Percentiles rank a stretch among this genome's conserved stretches.
These are phyloP conservation scores for Debaryomyces subglobosus DNA, from an alignment of 1,139 yeast species.

Conservation along the genomic window DNA sequence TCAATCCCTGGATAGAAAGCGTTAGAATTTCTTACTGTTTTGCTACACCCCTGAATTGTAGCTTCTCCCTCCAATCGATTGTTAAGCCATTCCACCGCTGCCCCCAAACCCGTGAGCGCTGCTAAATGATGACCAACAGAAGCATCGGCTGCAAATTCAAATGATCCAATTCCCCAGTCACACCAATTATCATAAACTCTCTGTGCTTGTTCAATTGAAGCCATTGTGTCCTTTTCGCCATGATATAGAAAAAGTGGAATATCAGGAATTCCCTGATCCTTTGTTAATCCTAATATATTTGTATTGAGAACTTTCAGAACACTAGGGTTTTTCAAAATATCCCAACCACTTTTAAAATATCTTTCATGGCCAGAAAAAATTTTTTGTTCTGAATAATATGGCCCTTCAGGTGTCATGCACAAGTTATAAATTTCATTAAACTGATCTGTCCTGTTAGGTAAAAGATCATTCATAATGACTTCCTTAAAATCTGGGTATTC, in stretches of 20 bases:
- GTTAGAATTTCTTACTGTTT: slow-evolving; percentile 34
- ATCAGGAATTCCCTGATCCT: slow-evolving; percentile 21
- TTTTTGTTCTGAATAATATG: slow-evolving; percentile 16
- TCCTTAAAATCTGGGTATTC: slow-evolving; percentile 29
- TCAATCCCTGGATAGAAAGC: slow-evolving; percentile 30
- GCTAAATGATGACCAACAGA: slow-evolving; percentile 13
- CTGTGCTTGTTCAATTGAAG: slow-evolving; percentile 22
- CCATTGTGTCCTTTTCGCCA: slow-evolving; percentile 25
- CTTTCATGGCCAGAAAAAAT: slow-evolving; percentile 19
- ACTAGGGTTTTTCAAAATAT: slow-evolving; percentile 14
- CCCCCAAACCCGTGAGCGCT: slow-evolving; percentile 8
- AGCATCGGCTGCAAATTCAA: slow-evolving; percentile 14
- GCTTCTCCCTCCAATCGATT: slow-evolving; percentile 11
- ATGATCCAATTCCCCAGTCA: slow-evolving; percentile 14
- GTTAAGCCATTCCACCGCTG: slow-evolving; percentile 12
- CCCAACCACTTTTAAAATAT: slow-evolving; percentile 17
- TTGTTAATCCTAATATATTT: slow-evolving; percentile 24
- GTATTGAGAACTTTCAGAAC: slow-evolving; percentile 17
- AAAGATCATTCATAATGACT: slow-evolving; percentile 6
- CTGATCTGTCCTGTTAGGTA: slow-evolving; percentile 2
- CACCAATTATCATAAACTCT: slow-evolving; percentile 27
- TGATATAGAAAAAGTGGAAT: slow-evolving; percentile 33
- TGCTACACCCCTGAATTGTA: slow-evolving; percentile 11
- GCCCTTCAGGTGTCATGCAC: slow-evolving; percentile 19
- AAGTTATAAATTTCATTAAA: slow-evolving; percentile 16